phyloP scores from a whole-genome alignment of 2,329 filamentous ascomycete species.

The Escovopsis sp. region DNA sequence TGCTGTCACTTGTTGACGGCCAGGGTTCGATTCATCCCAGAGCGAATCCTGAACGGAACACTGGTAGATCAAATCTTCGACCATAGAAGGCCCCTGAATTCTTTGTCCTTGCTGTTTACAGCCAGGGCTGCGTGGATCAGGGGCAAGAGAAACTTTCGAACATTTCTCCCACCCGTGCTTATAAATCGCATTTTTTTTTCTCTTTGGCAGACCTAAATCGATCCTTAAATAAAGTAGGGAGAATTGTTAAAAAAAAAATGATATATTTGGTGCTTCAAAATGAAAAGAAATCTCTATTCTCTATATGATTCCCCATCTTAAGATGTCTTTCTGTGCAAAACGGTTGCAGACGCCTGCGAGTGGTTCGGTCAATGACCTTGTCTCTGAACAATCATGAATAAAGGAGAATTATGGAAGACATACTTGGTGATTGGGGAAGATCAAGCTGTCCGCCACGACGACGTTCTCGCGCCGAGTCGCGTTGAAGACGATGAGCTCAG shows the following conservation, averaged over 20 bases:
- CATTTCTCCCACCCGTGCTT: constrained; percentile 11
- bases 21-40: constrained; percentile 54
- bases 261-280: no score
- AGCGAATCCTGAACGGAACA: constrained; percentile 69
- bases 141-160: constrained; percentile 30
- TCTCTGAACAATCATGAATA: neutral
- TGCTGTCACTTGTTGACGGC: constrained; percentile 60
- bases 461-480: constrained; percentile 79
- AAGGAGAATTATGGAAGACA: constrained; percentile 1
- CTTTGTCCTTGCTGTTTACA: constrained; percentile 11
- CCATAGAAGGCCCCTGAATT: constrained; percentile 24
- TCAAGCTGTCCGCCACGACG: constrained; percentile 71
- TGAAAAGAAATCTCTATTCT: no score
- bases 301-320: neutral
- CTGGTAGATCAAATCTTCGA: constrained; percentile 46
- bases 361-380: neutral
- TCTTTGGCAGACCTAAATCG: neutral
- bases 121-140: constrained; percentile 18
- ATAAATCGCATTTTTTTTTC: neutral
- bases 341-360: constrained; percentile 18
- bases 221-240: no score
- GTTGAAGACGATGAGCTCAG: constrained; percentile 77
- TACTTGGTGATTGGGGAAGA: constrained; percentile 86
- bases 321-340: constrained; percentile 15
- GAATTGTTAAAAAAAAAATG: no score